Percentiles rank a stretch among this genome's conserved stretches.
These are phyloP conservation scores for Brassica rapa DNA, from an alignment of 345 rosid genomes.

Conservation along the genomic window DNA sequence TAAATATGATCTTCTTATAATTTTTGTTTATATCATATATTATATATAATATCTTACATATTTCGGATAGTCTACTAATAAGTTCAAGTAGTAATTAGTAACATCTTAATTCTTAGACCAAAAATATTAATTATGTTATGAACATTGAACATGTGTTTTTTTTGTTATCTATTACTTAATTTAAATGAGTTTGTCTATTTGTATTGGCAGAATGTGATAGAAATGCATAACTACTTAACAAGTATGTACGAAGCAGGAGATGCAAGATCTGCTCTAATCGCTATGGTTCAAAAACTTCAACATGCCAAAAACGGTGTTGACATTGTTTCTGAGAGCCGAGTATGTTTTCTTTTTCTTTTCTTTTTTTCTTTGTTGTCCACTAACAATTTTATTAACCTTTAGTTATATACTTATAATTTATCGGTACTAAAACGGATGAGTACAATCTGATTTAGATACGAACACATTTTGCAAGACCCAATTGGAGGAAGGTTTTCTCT, in stretches of 20 bases:
- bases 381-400: neutral
- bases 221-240: conserved; percentile 96
- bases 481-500: conserved; percentile 87
- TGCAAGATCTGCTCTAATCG: conserved; percentile 91
- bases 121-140: neutral
- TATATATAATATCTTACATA: neutral
- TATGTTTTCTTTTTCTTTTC: conserved; percentile 29
- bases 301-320: conserved; percentile 95
- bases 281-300: conserved; percentile 90
- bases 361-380: neutral
- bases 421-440: neutral
- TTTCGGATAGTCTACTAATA: neutral
- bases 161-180: neutral
- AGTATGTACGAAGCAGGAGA: conserved; percentile 98
- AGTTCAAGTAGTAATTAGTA: neutral
- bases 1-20: neutral
- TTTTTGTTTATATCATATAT: neutral
- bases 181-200: neutral
- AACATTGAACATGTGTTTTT: neutral
- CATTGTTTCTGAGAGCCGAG: conserved; percentile 88
- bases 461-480: conserved; percentile 94
- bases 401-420: neutral
- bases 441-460: conserved; percentile 55
- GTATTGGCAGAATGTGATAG: conserved; percentile 66
- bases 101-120: neutral